phyloP scores from a whole-genome alignment of 1,284 basidiomycete genomes.

The Ustilago esculenta region DNA sequence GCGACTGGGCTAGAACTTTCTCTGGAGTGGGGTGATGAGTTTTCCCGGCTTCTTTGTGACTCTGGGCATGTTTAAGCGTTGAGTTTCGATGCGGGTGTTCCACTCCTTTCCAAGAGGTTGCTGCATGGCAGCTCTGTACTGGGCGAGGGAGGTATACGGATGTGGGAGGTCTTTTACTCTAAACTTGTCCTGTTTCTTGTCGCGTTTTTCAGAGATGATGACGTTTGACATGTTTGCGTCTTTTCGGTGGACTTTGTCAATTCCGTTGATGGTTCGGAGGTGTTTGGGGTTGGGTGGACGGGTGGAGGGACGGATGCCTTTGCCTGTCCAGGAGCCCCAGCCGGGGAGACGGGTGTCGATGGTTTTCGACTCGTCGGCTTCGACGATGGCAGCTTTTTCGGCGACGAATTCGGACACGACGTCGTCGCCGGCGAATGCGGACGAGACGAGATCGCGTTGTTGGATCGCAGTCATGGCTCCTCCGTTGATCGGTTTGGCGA shows the following conservation, averaged over 20 bases:
- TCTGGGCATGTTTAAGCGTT: conserved; percentile 71
- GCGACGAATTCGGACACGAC: conserved; percentile 88
- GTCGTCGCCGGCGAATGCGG: conserved; percentile 95
- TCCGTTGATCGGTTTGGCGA: too few relatives aligned
- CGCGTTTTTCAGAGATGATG: conserved; percentile 91
- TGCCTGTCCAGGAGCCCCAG: conserved; percentile 94
- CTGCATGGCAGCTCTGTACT: conserved; percentile 85
- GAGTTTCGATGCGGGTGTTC: conserved; percentile 89
- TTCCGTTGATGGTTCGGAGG: conserved; percentile 69
- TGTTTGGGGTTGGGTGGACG: conserved; percentile 18
- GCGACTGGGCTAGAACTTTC: conserved; percentile 39
- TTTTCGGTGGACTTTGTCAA: conserved; percentile 79
- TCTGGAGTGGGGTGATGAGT: conserved; percentile 52
- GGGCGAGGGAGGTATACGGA: conserved; percentile 88
- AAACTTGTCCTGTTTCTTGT: conserved; percentile 91
- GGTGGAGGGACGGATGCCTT: conserved; percentile 71
- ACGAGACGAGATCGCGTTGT: conserved; percentile 88
- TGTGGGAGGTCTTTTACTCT: conserved; percentile 83
- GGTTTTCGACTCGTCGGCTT: conserved; percentile 81
- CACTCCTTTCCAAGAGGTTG: conserved; percentile 87
- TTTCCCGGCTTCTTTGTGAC: conserved; percentile 59
- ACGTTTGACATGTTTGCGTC: conserved; percentile 86
- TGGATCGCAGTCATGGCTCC: conserved; percentile 57
- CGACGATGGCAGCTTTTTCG: conserved; percentile 80
- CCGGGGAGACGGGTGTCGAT: conserved; percentile 86